Evolutionary conservation across 768 basidiomycete species (phyloP).

Genomic region (Collybiopsis luxurians): DNA sequence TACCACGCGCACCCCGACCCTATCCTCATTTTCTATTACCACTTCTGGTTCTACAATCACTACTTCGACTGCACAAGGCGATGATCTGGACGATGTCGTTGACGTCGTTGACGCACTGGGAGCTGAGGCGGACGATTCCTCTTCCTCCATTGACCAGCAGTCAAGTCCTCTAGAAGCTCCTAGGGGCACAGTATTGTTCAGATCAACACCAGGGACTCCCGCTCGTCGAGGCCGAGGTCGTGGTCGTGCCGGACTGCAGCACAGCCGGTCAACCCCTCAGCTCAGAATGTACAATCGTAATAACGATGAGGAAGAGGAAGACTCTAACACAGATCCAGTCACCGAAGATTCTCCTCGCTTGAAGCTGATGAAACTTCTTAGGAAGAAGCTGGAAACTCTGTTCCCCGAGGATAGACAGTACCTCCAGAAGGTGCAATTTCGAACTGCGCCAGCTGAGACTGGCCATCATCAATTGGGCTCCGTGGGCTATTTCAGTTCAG

Average conservation of each 20-base stretch:
- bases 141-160: constrained; percentile 21
- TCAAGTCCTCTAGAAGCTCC: constrained; percentile 15
- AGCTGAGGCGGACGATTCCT: constrained; percentile 22
- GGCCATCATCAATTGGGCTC: constrained; percentile 11
- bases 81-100: constrained; percentile 12
- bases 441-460: constrained; percentile 3
- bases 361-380: constrained; percentile 16
- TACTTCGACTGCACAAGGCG: constrained; percentile 5
- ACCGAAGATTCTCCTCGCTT: constrained; percentile 17
- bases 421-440: constrained; percentile 11
- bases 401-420: constrained; percentile 18
- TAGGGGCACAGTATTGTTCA: constrained; percentile 12
- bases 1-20: constrained; percentile 8
- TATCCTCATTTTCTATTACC: not conserved
- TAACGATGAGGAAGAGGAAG: constrained; percentile 10
- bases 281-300: constrained; percentile 12
- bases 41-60: not conserved
- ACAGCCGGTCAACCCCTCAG: constrained; percentile 17
- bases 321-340: constrained; percentile 9
- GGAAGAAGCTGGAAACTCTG: constrained; percentile 17
- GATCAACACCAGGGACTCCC: constrained; percentile 12
- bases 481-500: constrained; percentile 8
- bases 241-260: constrained; percentile 1
- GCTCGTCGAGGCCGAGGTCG: constrained; percentile 5
- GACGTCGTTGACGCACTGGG: constrained; percentile 13